Evolutionary conservation across 306 rosid species (phyloP).

Genomic region (Rosa lucieae): DNA sequence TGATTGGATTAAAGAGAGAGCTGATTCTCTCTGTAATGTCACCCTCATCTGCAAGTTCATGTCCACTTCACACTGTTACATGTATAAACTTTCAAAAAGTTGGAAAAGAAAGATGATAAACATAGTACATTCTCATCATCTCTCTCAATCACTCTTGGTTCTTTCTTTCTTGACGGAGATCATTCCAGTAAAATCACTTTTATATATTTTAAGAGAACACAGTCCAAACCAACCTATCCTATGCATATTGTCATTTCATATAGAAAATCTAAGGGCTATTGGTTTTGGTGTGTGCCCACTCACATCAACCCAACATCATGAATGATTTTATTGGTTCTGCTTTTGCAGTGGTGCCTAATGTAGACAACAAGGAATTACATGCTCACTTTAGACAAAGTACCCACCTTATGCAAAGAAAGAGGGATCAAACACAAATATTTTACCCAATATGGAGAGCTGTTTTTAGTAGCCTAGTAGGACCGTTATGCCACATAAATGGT

Average conservation of each 20-base stretch:
- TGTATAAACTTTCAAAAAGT: constrained; percentile 39
- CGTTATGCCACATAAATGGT: constrained; percentile 28
- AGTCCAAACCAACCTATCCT: constrained; percentile 31
- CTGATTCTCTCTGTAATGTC: constrained; percentile 46
- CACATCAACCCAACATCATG: constrained; percentile 33
- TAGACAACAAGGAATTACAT: constrained; percentile 48
- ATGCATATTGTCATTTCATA: constrained; percentile 24
- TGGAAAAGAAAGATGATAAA: constrained; percentile 10
- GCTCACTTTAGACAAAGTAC: constrained; percentile 52
- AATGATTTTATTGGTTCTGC: constrained; percentile 30
- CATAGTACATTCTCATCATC: constrained; percentile 28
- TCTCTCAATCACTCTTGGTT: constrained; percentile 32
- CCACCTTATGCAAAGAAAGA: constrained; percentile 33
- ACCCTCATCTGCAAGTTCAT: constrained; percentile 43
- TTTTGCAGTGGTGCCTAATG: constrained; percentile 43
- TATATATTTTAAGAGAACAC: constrained; percentile 25
- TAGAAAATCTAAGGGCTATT: constrained; percentile 25
- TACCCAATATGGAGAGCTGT: constrained; percentile 39
- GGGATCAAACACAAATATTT: constrained; percentile 42
- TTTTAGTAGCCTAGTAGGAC: constrained; percentile 22
- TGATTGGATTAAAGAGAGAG: constrained; percentile 47
- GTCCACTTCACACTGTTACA: constrained; percentile 28
- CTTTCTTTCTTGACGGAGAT: constrained; percentile 32
- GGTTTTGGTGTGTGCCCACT: constrained; percentile 48
- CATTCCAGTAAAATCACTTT: constrained; percentile 30